Evolutionary conservation across 495 filamentous ascomycete genomes (phyloP).

Genomic region (Pyronema omphalodes): DNA sequence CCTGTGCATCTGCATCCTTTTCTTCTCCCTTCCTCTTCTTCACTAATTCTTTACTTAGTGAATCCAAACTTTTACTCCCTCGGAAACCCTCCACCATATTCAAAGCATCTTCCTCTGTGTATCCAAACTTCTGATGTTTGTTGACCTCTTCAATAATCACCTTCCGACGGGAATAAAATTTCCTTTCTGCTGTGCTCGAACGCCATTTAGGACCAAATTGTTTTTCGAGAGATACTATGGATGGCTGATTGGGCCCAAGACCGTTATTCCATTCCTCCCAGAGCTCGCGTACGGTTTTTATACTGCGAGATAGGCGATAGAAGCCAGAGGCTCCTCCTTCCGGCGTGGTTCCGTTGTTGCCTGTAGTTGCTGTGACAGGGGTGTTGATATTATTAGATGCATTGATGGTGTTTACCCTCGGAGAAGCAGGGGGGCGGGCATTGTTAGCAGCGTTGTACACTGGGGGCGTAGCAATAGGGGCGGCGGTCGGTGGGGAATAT

Average conservation of each 20-base stretch:
- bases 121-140: slow-evolving; percentile 12
- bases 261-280: slow-evolving; percentile 20
- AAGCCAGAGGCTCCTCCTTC: slow-evolving; percentile 4
- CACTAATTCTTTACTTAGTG: slow-evolving; percentile 20
- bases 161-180: slow-evolving; percentile 21
- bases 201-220: slow-evolving; percentile 20
- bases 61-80: slow-evolving; percentile 15
- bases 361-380: slow-evolving; percentile 1
- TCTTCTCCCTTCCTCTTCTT: slow-evolving; percentile 6
- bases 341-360: slow-evolving; percentile 2
- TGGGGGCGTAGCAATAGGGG: slow-evolving; percentile 1
- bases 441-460: slow-evolving; percentile 4
- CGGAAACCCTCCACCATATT: slow-evolving; percentile 14
- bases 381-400: slow-evolving; percentile 7
- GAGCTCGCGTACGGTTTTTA: slow-evolving; percentile 16
- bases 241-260: slow-evolving; percentile 5
- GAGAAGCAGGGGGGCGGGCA: slow-evolving; percentile 9
- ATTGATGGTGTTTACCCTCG: too few relatives aligned
- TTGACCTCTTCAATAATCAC: slow-evolving; percentile 22
- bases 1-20: background rate
- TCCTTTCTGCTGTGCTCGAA: slow-evolving; percentile 16
- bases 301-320: slow-evolving; percentile 20
- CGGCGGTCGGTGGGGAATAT: slow-evolving; percentile 13
- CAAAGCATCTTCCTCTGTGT: slow-evolving; percentile 11
- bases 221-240: slow-evolving; percentile 15